These are phyloP conservation scores for Symbiodinium pilosum DNA, from an alignment of 73 alveolate genomes.

Conservation along the genomic window DNA sequence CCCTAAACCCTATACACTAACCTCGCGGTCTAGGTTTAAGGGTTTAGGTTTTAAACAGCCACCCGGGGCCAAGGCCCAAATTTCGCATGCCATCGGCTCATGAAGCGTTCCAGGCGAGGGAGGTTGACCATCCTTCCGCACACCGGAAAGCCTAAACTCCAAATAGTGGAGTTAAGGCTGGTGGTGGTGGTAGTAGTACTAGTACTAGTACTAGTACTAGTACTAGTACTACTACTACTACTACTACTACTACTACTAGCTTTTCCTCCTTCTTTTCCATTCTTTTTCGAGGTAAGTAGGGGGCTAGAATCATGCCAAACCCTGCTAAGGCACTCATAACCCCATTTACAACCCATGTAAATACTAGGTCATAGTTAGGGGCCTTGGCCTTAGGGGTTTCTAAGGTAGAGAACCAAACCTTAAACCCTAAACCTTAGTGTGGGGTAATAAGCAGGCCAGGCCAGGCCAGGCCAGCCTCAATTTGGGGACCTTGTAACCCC, in stretches of 20 bases:
- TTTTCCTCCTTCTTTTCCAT: too few relatives aligned
- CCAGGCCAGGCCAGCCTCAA: too few relatives aligned
- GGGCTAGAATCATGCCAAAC: too few relatives aligned
- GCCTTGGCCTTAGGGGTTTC: background rate
- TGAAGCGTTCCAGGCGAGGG: slow-evolving; percentile 79
- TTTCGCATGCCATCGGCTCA: slow-evolving; percentile 81
- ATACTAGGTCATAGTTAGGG: background rate
- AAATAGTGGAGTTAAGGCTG: background rate
- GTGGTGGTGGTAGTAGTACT: background rate
- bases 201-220: background rate
- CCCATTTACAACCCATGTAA: too few relatives aligned
- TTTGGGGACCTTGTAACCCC: too few relatives aligned
- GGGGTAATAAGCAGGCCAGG: too few relatives aligned
- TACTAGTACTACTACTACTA: background rate
- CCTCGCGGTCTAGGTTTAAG: too few relatives aligned
- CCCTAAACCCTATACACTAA: background rate
- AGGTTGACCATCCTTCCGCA: slow-evolving; percentile 57
- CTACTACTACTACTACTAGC: background rate
- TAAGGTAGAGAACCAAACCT: too few relatives aligned
- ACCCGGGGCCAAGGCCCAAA: slow-evolving; percentile 19
- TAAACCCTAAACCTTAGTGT: too few relatives aligned
- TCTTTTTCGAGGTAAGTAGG: too few relatives aligned
- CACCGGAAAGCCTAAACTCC: background rate
- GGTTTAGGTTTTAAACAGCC: background rate
- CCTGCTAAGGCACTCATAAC: too few relatives aligned